These are phyloP conservation scores for Epichloe gansuensis DNA, from an alignment of 2,329 filamentous ascomycete genomes.

Conservation along the genomic window DNA sequence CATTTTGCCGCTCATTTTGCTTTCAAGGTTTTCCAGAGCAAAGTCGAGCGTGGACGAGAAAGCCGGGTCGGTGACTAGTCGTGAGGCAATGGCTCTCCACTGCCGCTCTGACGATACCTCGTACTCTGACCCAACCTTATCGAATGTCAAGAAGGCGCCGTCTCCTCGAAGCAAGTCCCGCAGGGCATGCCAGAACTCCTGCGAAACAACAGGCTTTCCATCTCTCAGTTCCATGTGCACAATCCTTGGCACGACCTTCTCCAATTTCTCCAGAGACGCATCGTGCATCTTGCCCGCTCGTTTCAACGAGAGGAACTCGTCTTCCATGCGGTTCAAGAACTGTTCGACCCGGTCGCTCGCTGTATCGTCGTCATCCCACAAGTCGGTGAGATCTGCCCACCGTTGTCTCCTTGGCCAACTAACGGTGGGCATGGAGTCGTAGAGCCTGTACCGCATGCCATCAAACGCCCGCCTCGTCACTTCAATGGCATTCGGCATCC, in stretches of 20 bases:
- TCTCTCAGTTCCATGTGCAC: constrained; percentile 42
- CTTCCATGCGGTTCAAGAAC: constrained; percentile 16
- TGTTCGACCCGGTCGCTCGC: constrained; percentile 11
- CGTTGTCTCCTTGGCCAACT: constrained; percentile 14
- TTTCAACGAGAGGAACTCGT: constrained; percentile 19
- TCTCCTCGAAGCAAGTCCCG: constrained; percentile 40
- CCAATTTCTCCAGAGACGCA: constrained; percentile 29
- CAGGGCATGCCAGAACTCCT: constrained; percentile 57
- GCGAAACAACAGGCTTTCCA: constrained; percentile 41
- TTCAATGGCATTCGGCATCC: constrained; percentile 3
- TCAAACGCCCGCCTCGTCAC: constrained; percentile 4
- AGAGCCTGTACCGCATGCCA: constrained; percentile 9
- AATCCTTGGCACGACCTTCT: constrained; percentile 40
- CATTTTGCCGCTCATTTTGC: constrained; percentile 18
- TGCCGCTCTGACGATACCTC: constrained; percentile 32
- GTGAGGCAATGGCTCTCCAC: constrained; percentile 33
- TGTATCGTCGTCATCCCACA: constrained; percentile 11
- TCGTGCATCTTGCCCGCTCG: constrained; percentile 23
- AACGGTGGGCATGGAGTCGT: constrained; percentile 15
- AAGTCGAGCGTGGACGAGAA: constrained; percentile 18
- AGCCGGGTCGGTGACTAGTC: constrained; percentile 24
- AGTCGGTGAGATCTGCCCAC: constrained; percentile 10
- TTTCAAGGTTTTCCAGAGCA: constrained; percentile 14
- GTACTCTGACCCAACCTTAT: constrained; percentile 26
- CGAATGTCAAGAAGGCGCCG: constrained; percentile 33